A percentile compares a stretch with the other conserved stretches of the same genome.
Evolutionary conservation across 2,329 filamentous ascomycete species (phyloP).

Genomic region (Nannizzia gypsea): DNA sequence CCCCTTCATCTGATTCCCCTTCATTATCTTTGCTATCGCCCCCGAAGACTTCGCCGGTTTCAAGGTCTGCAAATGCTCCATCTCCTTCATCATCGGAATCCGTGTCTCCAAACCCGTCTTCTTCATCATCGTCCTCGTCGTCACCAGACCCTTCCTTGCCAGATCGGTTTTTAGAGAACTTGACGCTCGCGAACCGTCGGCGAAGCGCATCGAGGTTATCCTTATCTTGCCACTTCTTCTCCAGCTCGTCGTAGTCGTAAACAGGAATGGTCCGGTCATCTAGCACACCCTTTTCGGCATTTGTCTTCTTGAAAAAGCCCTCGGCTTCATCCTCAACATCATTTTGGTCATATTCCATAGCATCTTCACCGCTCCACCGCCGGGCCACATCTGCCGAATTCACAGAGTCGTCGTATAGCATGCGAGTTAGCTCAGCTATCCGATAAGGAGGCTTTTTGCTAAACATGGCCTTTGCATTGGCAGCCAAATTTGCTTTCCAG

Average conservation of each 20-base stretch:
- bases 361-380: conserved; percentile 59
- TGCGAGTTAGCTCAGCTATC: conserved; percentile 67
- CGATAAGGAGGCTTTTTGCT: conserved; percentile 60
- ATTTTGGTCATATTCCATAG: conserved; percentile 31
- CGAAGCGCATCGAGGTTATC: conserved; percentile 66
- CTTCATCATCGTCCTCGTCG: conserved; percentile 41
- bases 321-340: conserved; percentile 51
- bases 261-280: conserved; percentile 71
- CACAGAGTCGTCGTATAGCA: conserved; percentile 78
- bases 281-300: conserved; percentile 37
- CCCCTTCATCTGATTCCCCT: conserved; percentile 38
- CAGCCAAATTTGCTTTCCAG: conserved; percentile 82
- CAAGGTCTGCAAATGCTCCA: conserved; percentile 74
- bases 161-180: conserved; percentile 46
- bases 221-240: conserved; percentile 71
- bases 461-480: conserved; percentile 62
- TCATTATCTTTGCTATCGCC: conserved; percentile 23
- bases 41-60: conserved; percentile 53
- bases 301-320: conserved; percentile 50
- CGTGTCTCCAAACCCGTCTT: conserved; percentile 28
- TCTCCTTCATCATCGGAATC: conserved; percentile 54
- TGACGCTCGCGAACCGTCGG: conserved; percentile 61
- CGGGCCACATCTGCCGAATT: conserved; percentile 62
- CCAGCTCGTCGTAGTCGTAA: conserved; percentile 69
- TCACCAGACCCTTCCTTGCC: conserved; percentile 38